phyloP scores from a whole-genome alignment of 257 asterid genomes.

The Henckelia pumila region DNA sequence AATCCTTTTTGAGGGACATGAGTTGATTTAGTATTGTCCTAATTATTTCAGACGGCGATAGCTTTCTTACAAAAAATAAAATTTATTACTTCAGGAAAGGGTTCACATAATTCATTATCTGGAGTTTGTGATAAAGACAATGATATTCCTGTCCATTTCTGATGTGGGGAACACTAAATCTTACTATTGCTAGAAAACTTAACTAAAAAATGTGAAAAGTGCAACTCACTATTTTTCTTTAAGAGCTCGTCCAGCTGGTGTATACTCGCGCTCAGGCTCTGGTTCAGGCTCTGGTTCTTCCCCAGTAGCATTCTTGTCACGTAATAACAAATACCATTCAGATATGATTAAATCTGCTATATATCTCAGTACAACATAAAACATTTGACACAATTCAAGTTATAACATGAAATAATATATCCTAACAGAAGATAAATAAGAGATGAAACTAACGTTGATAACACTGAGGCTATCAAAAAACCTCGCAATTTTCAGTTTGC shows the following conservation, averaged over 20 bases:
- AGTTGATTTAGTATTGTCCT: neutral
- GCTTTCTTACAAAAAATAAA: no score
- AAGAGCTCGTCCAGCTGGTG: constrained; percentile 77
- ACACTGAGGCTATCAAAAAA: neutral
- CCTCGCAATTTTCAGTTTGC: neutral
- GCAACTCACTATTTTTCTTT: constrained; percentile 85
- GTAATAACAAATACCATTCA: constrained; percentile 24
- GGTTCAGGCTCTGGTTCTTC: constrained; percentile 66
- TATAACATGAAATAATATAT: neutral
- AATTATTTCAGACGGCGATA: neutral
- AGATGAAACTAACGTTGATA: neutral
- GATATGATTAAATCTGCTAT: constrained; percentile 1
- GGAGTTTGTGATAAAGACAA: neutral
- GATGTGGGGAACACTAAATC: neutral
- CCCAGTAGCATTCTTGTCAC: constrained; percentile 54
- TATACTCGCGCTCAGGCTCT: constrained; percentile 69
- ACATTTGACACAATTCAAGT: neutral
- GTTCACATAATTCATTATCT: neutral
- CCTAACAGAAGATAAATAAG: neutral
- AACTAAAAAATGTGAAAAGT: constrained; percentile 11
- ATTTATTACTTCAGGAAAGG: neutral
- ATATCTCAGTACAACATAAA: constrained; percentile 2
- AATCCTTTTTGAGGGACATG: no score
- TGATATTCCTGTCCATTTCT: neutral
- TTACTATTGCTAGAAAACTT: neutral